A percentile compares a stretch with the other conserved stretches of the same genome.
These are phyloP conservation scores for Exserohilum rostratum DNA, from an alignment of 2,329 filamentous ascomycete species.

Conservation along the genomic window DNA sequence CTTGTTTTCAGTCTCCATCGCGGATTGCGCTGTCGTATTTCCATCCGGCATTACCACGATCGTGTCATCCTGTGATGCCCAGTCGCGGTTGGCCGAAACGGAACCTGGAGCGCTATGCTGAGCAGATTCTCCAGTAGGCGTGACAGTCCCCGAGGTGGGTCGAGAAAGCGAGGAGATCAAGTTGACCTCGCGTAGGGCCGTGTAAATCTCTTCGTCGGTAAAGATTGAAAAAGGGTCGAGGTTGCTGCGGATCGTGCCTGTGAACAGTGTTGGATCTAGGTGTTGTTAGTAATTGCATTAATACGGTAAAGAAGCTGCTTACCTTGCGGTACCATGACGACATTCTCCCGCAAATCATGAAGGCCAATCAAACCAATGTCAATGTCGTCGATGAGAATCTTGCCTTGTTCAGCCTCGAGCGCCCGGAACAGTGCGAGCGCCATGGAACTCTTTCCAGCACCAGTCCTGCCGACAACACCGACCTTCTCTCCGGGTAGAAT, in stretches of 20 bases:
- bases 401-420: conserved; percentile 86
- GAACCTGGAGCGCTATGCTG: conserved; percentile 37
- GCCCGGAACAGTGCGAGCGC: conserved; percentile 92
- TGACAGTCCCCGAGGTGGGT: conserved; percentile 35
- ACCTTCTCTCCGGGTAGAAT: conserved; percentile 89
- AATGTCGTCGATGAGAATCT: conserved; percentile 88
- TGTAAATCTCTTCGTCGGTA: conserved; percentile 89
- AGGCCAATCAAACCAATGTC: conserved; percentile 89
- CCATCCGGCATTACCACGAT: conserved; percentile 41
- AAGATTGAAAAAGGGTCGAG: conserved; percentile 90
- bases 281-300: conserved; percentile 18
- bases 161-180: conserved; percentile 66
- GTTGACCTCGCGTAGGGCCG: conserved; percentile 84
- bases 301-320: conserved; percentile 8
- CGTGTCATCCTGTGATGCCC: conserved; percentile 35
- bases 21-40: conserved; percentile 27
- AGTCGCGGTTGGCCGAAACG: conserved; percentile 40
- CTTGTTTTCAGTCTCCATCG: conserved; percentile 73
- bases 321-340: conserved; percentile 92
- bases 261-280: conserved; percentile 88
- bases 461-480: conserved; percentile 92
- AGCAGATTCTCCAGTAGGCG: conserved; percentile 24
- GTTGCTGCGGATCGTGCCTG: conserved; percentile 88
- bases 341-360: conserved; percentile 88
- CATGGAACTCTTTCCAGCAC: conserved; percentile 94